A percentile compares a stretch with the other conserved stretches of the same genome.
Conservation (phyloP, 345 rosid species). For the Citrus glauca region DNA sequence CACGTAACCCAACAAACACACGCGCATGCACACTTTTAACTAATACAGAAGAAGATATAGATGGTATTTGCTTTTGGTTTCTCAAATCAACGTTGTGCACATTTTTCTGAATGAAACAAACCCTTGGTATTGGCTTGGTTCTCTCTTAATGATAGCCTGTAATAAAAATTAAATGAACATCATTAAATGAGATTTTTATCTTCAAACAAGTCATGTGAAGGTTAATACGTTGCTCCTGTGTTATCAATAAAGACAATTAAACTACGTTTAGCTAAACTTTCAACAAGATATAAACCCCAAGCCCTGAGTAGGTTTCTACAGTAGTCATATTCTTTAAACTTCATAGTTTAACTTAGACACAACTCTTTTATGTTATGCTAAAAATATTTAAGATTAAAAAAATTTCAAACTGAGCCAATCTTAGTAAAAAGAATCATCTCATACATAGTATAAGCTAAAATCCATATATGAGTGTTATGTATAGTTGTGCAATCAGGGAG, state of each 20-base stretch:
- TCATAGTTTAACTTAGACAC: neutral
- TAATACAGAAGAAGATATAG: neutral
- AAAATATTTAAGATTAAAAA: neutral
- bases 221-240: neutral
- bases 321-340: neutral
- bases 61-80: neutral
- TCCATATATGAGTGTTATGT: neutral
- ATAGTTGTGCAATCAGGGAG: neutral
- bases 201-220: neutral
- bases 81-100: no score
- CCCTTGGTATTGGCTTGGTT: conserved; percentile 21
- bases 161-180: neutral
- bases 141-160: conserved; percentile 49
- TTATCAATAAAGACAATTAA: neutral
- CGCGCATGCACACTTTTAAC: neutral
- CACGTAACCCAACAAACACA: neutral
- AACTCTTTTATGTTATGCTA: neutral
- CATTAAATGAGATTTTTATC: neutral
- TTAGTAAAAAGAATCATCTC: neutral
- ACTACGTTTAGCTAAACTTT: neutral
- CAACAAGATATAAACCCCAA: neutral
- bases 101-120: conserved; percentile 28
- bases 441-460: neutral
- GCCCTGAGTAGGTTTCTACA: neutral
- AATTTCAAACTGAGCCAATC: neutral